These are phyloP conservation scores for Penicillium taxi DNA, from an alignment of 495 filamentous ascomycete species.

Conservation along the genomic window DNA sequence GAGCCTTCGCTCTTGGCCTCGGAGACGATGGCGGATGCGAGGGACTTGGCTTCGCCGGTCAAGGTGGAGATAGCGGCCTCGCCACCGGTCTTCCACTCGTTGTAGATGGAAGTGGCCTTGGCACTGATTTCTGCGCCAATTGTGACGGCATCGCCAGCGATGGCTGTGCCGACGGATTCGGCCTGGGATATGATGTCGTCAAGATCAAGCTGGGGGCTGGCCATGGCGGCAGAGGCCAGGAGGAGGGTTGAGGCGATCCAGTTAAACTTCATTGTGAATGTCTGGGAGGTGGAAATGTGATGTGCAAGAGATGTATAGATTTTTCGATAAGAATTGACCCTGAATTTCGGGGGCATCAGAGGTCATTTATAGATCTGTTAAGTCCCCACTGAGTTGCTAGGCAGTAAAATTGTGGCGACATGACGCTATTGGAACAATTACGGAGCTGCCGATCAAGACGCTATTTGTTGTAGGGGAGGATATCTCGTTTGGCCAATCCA, in stretches of 20 bases:
- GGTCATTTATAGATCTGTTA: constrained; percentile 3
- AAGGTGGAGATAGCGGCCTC: constrained; percentile 1
- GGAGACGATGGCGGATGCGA: constrained; percentile 7
- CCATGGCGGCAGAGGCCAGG: constrained; percentile 18
- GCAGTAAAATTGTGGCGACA: no score
- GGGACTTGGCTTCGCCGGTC: constrained; percentile 8
- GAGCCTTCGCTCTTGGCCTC: constrained; percentile 14
- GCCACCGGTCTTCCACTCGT: constrained; percentile 10
- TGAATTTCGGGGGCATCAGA: neutral
- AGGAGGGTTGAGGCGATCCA: constrained; percentile 20
- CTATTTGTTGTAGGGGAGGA: no score
- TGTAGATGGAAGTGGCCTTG: constrained; percentile 9
- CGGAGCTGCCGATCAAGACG: no score
- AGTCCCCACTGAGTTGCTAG: no score
- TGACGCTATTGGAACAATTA: no score
- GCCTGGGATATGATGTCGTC: constrained; percentile 13
- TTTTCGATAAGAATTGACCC: no score
- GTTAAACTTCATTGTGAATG: constrained; percentile 22
- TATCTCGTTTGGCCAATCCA: no score
- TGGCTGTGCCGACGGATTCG: constrained; percentile 8
- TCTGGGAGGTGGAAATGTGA: no score
- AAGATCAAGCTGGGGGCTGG: constrained; percentile 9
- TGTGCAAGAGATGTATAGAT: no score
- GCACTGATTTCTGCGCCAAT: constrained; percentile 6
- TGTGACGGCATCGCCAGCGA: constrained; percentile 3